Percentiles rank a stretch among this genome's conserved stretches.
Evolutionary conservation across 768 basidiomycete species (phyloP).

Genomic region (Mycena albidolilacea): DNA sequence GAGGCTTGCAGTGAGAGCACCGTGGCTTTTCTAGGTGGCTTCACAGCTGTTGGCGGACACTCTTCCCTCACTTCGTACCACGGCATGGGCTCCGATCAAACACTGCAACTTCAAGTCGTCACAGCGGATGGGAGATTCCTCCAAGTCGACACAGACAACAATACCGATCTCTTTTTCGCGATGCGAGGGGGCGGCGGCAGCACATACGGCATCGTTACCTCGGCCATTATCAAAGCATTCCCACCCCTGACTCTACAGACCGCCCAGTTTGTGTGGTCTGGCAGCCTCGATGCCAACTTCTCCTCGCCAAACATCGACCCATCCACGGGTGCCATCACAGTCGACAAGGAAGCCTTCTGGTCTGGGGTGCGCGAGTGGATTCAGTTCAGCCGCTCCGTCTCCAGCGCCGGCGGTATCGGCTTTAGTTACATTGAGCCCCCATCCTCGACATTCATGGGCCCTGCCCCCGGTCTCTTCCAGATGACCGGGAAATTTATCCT

Average conservation of each 20-base stretch:
- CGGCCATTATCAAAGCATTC: slow-evolving; percentile 20
- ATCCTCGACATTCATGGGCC: slow-evolving; percentile 19
- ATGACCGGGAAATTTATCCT: not conserved
- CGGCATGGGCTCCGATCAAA: slow-evolving; percentile 13
- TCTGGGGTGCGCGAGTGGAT: slow-evolving; percentile 19
- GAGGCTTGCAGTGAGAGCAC: slow-evolving; percentile 20
- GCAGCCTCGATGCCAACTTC: slow-evolving; percentile 20
- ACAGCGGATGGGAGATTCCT: slow-evolving; percentile 18
- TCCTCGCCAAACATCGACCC: slow-evolving; percentile 15
- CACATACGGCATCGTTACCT: slow-evolving; percentile 22
- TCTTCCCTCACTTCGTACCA: slow-evolving; percentile 10
- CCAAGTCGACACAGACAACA: slow-evolving; percentile 5
- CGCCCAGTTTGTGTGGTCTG: slow-evolving; percentile 12
- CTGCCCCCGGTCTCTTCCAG: slow-evolving; percentile 14
- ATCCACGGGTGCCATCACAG: slow-evolving; percentile 21
- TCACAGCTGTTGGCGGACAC: slow-evolving; percentile 11
- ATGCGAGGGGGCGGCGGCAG: slow-evolving; percentile 24
- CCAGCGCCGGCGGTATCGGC: slow-evolving; percentile 2
- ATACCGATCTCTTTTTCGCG: slow-evolving; percentile 13
- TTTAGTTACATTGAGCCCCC: slow-evolving; percentile 14
- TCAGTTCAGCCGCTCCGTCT: slow-evolving; percentile 22
- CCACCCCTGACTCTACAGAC: slow-evolving; percentile 21
- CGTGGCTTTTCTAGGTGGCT: slow-evolving; percentile 21
- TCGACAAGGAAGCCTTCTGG: slow-evolving; percentile 23
- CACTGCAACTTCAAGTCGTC: slow-evolving; percentile 18